Evolutionary conservation across 768 basidiomycete genomes (phyloP).

Genomic region (Tulasnella sp.): DNA sequence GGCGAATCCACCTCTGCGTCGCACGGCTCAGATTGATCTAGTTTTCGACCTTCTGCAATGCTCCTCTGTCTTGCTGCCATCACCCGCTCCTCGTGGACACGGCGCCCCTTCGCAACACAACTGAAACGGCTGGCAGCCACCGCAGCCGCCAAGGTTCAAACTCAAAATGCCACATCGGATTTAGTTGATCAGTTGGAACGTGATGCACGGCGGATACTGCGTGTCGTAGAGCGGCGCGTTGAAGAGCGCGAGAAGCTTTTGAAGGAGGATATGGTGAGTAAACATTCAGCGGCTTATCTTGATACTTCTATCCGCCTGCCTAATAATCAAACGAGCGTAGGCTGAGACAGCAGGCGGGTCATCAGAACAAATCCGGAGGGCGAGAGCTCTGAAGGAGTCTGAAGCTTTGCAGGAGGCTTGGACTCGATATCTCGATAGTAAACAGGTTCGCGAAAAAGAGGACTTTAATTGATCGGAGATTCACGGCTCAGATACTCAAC

Average conservation of each 20-base stretch:
- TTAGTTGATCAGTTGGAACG: constrained; percentile 26
- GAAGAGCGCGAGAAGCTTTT: constrained; percentile 37
- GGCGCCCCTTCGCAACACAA: too few species aligned
- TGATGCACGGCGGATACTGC: constrained; percentile 42
- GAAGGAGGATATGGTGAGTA: constrained; percentile 30
- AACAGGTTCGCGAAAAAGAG: constrained; percentile 37
- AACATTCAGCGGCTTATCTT: not conserved
- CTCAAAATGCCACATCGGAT: not conserved
- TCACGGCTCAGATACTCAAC: not conserved
- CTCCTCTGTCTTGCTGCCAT: too few species aligned
- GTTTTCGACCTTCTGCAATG: too few species aligned
- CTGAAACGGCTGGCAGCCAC: not conserved
- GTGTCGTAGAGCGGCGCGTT: constrained; percentile 43
- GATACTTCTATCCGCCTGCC: not conserved
- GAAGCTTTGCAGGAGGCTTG: constrained; percentile 59
- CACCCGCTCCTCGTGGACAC: too few species aligned
- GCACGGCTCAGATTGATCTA: not conserved
- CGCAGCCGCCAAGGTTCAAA: not conserved
- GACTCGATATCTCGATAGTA: constrained; percentile 47
- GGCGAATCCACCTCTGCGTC: not conserved
- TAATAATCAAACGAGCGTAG: not conserved
- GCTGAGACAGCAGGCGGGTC: constrained; percentile 27
- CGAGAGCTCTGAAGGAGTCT: constrained; percentile 55
- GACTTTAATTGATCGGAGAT: not conserved
- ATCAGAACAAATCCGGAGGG: constrained; percentile 43